A percentile compares a stretch with the other conserved stretches of the same genome.
These are phyloP conservation scores for Pseudogymnoascus sp. DNA, from an alignment of 2,329 filamentous ascomycete species.

Conservation along the genomic window DNA sequence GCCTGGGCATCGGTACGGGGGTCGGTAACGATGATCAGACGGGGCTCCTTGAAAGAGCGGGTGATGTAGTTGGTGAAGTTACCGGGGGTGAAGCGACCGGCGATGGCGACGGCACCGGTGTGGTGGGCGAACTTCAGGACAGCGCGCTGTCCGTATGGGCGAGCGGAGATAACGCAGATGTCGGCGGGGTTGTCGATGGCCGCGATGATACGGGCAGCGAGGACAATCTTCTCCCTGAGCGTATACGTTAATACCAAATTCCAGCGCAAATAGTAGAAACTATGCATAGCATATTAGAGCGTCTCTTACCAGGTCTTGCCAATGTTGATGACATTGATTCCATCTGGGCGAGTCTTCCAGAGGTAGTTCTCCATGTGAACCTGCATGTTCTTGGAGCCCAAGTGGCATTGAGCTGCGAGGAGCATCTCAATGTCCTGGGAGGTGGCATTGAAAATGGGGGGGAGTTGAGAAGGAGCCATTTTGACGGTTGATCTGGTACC, in stretches of 20 bases:
- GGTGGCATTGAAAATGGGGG: conserved; percentile 92
- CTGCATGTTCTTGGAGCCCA: conserved; percentile 98
- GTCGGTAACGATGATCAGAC: conserved; percentile 98
- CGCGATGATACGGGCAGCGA: conserved; percentile 97
- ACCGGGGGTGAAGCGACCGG: conserved; percentile 99
- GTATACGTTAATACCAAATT: conserved; percentile 1
- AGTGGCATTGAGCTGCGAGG: conserved; percentile 90
- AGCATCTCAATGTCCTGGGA: conserved; percentile 98
- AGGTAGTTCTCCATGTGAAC: conserved; percentile 99
- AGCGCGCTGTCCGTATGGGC: conserved; percentile 98
- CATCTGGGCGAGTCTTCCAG: conserved; percentile 98
- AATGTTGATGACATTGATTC: conserved; percentile 98
- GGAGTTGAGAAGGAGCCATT: conserved; percentile 93
- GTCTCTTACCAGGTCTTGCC: conserved; percentile 93
- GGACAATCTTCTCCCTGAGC: conserved; percentile 96
- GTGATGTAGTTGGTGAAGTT: conserved; percentile 99
- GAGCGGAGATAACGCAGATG: conserved; percentile 98
- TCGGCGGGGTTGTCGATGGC: conserved; percentile 99
- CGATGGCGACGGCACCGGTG: conserved; percentile 96
- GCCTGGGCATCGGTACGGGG: conserved; percentile 99
- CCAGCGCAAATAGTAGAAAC: neutral
- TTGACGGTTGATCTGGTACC: conserved; percentile 50
- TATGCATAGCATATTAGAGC: neutral
- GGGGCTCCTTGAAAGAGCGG: conserved; percentile 99
- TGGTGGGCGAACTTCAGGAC: conserved; percentile 99